Base-by-base conservation (phyloP, 306 rosid genomes). In the Vigna radiata region DNA sequence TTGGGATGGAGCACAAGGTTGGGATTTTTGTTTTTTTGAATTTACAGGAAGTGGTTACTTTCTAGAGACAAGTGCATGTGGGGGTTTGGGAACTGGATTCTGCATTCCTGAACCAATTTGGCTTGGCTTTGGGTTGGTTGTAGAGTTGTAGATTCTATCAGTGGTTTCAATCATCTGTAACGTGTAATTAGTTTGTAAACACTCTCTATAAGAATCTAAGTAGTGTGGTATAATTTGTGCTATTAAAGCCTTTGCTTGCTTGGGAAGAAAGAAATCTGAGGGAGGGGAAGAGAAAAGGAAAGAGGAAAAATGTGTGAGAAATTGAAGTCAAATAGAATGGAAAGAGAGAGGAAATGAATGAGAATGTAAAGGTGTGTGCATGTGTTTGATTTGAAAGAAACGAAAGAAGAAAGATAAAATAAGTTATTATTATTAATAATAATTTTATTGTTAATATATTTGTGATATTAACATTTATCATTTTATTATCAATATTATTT, bases 201-300 rank as follows among this genome's bases (percentile, higher is more conserved):
- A 79, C 5, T 79, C 5, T 33, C 37, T 33, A 25, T 37, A 25
- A 70, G 49, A 49, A 56, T 13, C 2, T 62, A 69, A 73, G 48
- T n/a, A 63, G 49, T 29, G 11, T 54, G n/a, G 33, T 47, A 67
- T 72, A 76, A 60, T 77, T 47, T 72, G 46, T 67, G 16, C 4
- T 0, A 50, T 23, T 43, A 39, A 25, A 39, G 43, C 43, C 9
- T 37, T 37, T 37, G 43, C 1, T 37, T 37, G 9, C 8, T 7
- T 37, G 44, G 46, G 46, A 9, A 41, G 46, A 9, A 8, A 41
- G 12, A 41, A 39, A 41, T 41, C 3, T 4, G 46, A 41, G 46
- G 46, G 44, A 39, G 0, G 44, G 13, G 13, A 41, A 2, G 12
- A 41, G 1, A 41, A 41, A 41, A 9, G 46, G 2, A 41, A 41